Evolutionary conservation across 2,329 filamentous ascomycete genomes (phyloP).

Genomic region (Arthroderma sp.): DNA sequence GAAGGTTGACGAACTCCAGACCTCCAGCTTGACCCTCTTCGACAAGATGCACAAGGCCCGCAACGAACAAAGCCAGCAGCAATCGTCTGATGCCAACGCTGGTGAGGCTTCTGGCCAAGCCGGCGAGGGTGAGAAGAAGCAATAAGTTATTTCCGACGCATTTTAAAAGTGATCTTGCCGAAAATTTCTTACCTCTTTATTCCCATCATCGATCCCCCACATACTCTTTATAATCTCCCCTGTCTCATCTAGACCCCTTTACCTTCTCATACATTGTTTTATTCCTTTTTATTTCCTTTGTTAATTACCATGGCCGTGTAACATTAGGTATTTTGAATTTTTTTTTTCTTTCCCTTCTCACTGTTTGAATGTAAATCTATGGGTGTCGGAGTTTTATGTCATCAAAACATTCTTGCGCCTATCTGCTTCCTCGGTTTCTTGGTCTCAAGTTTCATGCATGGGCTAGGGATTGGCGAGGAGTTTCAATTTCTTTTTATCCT

Average conservation of each 20-base stretch:
- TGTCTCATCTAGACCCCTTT: conserved; percentile 2
- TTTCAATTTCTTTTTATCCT: conserved; percentile 6
- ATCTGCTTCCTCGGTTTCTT: conserved; percentile 1
- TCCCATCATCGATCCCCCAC: not conserved
- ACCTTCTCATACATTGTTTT: conserved; percentile 5
- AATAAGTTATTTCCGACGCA: conserved; percentile 25
- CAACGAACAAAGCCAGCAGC: conserved; percentile 48
- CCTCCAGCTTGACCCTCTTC: conserved; percentile 87
- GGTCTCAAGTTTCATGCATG: conserved; percentile 5
- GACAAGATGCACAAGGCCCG: conserved; percentile 99
- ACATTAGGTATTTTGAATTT: conserved; percentile 1
- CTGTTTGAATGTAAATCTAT: conserved; percentile 7
- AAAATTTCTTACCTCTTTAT: not conserved
- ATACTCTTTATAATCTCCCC: not conserved
- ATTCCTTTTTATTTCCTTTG: conserved; percentile 11
- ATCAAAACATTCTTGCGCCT: conserved; percentile 9
- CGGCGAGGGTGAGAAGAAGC: conserved; percentile 61
- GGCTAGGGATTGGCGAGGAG: conserved; percentile 7
- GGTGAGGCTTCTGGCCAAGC: conserved; percentile 28
- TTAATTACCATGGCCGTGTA: conserved; percentile 12
- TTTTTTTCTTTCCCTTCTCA: conserved; percentile 5
- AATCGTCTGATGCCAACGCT: conserved; percentile 36
- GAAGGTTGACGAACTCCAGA: conserved; percentile 97
- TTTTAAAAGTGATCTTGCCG: not conserved
- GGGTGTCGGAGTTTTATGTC: conserved; percentile 16